Conservation (phyloP, 1,284 basidiomycete species). For the Microbotryum saponariae region DNA sequence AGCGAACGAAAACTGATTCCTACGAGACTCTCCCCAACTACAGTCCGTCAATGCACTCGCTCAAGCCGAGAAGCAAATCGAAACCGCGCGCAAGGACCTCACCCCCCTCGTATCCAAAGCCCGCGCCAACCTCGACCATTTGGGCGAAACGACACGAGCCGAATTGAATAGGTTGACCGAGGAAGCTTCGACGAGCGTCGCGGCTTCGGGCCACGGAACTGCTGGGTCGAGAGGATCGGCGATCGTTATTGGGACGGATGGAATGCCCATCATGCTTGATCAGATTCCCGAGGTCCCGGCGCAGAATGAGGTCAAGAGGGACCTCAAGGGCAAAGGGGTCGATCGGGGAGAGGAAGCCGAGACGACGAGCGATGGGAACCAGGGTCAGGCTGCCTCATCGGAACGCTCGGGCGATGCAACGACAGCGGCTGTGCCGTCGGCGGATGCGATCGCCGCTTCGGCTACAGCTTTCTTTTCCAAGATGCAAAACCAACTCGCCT, state of each 20-base stretch:
- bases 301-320: conserved; percentile 1
- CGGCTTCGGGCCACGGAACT: conserved; percentile 8
- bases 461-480: conserved; percentile 33
- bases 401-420: conserved; percentile 3
- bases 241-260: conserved; percentile 32
- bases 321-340: conserved; percentile 33
- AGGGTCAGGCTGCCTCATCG: neutral
- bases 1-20: neutral
- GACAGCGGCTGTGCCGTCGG: neutral
- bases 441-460: conserved; percentile 11
- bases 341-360: conserved; percentile 13
- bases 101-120: conserved; percentile 30
- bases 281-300: neutral
- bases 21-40: neutral
- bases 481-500: conserved; percentile 16
- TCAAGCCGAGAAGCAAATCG: conserved; percentile 26
- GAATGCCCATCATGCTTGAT: conserved; percentile 28
- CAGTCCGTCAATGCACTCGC: conserved; percentile 13
- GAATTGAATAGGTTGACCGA: conserved; percentile 29
- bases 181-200: neutral
- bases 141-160: conserved; percentile 25
- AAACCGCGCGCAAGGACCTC: conserved; percentile 32
- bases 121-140: conserved; percentile 18
- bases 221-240: conserved; percentile 7
- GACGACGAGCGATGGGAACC: neutral